Conservation (phyloP, 1,139 yeast species). For the Sugiyamaella japonica region DNA sequence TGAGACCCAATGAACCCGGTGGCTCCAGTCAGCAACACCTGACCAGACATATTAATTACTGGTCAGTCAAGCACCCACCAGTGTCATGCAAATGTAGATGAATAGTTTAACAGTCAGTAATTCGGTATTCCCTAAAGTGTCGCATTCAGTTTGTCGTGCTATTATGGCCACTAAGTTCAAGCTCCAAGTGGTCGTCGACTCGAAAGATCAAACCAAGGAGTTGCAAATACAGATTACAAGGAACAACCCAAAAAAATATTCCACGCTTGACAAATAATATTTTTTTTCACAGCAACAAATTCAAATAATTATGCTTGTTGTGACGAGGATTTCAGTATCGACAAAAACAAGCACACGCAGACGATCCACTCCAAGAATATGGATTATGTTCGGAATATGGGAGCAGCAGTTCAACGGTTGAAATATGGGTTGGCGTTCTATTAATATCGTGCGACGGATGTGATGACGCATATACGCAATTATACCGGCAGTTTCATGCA, state of each 20-base stretch:
- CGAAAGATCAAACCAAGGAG: background rate
- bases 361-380: background rate
- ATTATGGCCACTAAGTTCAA: no score
- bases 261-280: background rate
- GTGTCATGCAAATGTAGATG: no score
- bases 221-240: background rate
- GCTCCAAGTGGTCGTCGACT: background rate
- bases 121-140: no score
- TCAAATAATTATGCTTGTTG: background rate
- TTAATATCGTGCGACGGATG: slow-evolving; percentile 2
- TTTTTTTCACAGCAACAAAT: background rate
- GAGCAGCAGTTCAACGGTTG: background rate
- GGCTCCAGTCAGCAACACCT: slow-evolving; percentile 55
- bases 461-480: slow-evolving; percentile 7
- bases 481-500: slow-evolving; percentile 6
- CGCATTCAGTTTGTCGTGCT: no score
- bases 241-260: background rate
- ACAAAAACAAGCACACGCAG: no score
- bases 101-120: background rate
- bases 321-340: background rate
- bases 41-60: slow-evolving; percentile 2
- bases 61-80: no score
- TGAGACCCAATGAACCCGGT: slow-evolving; percentile 62
- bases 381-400: background rate
- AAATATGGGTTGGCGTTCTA: slow-evolving; percentile 5